Percentiles rank a stretch among this genome's conserved stretches.
Conservation (phyloP, 345 rosid species). For the Cardamine resedifolia region DNA sequence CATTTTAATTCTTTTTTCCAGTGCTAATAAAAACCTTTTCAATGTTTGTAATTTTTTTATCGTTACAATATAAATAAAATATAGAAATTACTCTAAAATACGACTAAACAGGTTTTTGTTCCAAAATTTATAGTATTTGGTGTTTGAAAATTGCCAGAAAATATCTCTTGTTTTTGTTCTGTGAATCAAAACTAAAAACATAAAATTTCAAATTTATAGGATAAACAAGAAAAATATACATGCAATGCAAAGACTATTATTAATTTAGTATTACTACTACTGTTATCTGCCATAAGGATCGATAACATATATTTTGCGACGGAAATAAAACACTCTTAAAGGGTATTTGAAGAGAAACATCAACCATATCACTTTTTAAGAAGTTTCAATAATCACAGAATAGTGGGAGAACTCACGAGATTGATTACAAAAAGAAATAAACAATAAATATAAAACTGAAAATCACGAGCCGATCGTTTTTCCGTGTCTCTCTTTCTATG, state of each 20-base stretch:
- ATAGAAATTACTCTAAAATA: too few species aligned
- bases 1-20: not conserved
- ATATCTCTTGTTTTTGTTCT: not conserved
- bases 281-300: not conserved
- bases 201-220: too few species aligned
- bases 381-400: conserved; percentile 1
- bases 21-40: not conserved
- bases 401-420: conserved; percentile 34
- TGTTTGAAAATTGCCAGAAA: too few species aligned
- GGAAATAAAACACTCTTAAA: not conserved
- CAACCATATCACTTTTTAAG: conserved; percentile 1
- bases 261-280: too few species aligned
- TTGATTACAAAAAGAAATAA: conserved; percentile 1
- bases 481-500: conserved; percentile 17
- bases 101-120: too few species aligned
- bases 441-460: not conserved
- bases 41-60: too few species aligned
- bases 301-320: not conserved
- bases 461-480: conserved; percentile 27
- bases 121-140: too few species aligned
- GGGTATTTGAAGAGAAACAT: not conserved
- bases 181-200: not conserved
- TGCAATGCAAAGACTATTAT: too few species aligned
- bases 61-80: too few species aligned
- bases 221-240: too few species aligned